Conservation (phyloP, 2,329 filamentous ascomycete species). For the Curvularia sp. region DNA sequence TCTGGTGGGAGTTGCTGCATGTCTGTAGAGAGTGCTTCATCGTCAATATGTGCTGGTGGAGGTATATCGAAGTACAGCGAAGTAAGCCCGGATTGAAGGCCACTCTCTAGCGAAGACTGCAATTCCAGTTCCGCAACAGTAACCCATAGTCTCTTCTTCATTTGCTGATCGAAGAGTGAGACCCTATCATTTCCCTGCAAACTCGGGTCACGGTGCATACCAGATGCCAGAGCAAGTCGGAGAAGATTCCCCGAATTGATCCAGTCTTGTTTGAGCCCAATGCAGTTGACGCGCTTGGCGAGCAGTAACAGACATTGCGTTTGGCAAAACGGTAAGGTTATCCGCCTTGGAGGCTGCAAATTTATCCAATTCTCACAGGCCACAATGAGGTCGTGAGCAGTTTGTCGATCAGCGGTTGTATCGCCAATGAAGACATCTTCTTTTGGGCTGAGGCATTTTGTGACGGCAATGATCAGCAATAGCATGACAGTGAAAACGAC, state of each 20-base stretch:
- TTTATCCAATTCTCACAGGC: constrained; percentile 53
- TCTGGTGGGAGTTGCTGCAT: constrained; percentile 32
- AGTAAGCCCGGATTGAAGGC: constrained; percentile 57
- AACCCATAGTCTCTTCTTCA: constrained; percentile 64
- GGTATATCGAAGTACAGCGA: constrained; percentile 58
- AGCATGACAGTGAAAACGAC: constrained; percentile 51
- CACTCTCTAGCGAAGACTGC: constrained; percentile 62
- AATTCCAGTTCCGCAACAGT: constrained; percentile 65
- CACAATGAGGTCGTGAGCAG: constrained; percentile 49
- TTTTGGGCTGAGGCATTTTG: constrained; percentile 45
- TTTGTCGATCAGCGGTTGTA: constrained; percentile 51
- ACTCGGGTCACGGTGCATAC: constrained; percentile 59
- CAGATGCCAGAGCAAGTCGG: constrained; percentile 60
- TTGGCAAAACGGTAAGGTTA: constrained; percentile 59
- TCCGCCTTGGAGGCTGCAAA: constrained; percentile 60
- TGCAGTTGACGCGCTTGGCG: constrained; percentile 59
- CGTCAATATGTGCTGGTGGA: constrained; percentile 59
- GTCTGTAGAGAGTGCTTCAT: constrained; percentile 54
- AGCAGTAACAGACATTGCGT: constrained; percentile 60
- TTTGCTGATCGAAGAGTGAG: constrained; percentile 57
- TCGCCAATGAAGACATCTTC: constrained; percentile 53
- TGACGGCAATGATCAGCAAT: constrained; percentile 50
- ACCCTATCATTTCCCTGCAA: constrained; percentile 44
- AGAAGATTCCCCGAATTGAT: constrained; percentile 59
- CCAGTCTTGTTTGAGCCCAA: constrained; percentile 63